These are phyloP conservation scores for Lactarius vividus DNA, from an alignment of 768 basidiomycete genomes.

Conservation along the genomic window DNA sequence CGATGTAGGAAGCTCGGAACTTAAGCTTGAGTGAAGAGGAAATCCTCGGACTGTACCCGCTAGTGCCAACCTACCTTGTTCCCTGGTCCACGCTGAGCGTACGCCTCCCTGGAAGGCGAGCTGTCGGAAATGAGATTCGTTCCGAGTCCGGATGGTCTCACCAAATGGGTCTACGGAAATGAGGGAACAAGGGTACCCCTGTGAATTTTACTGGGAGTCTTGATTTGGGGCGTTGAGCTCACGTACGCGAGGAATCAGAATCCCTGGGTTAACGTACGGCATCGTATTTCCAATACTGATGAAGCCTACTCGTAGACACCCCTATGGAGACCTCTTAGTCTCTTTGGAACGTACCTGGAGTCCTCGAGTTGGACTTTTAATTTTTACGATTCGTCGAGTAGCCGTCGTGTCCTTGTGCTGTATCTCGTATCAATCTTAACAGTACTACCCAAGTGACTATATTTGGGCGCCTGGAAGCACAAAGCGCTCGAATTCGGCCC, in stretches of 20 bases:
- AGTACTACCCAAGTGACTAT: no score
- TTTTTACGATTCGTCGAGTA: not conserved
- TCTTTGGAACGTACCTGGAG: not conserved
- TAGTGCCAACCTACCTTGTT: not conserved
- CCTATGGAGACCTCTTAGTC: not conserved
- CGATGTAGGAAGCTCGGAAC: not conserved
- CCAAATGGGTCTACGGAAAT: constrained; percentile 9
- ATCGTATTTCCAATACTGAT: constrained; percentile 15
- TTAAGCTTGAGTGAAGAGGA: not conserved
- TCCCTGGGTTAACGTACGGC: constrained; percentile 12
- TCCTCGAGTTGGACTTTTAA: not conserved
- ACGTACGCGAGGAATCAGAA: not conserved
- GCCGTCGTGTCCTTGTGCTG: not conserved
- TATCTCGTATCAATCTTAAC: not conserved
- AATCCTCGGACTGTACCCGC: not conserved
- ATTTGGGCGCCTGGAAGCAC: not conserved
- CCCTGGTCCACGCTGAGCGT: not conserved
- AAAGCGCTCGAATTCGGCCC: constrained; percentile 2
- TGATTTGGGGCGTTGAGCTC: constrained; percentile 1
- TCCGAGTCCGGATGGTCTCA: not conserved
- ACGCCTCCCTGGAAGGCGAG: not conserved
- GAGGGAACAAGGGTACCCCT: constrained; percentile 14
- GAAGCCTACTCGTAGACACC: constrained; percentile 13
- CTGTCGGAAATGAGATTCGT: constrained; percentile 5
- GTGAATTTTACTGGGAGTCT: constrained; percentile 6